These are phyloP conservation scores for Anisodus tanguticus DNA, from an alignment of 257 asterid genomes.

Conservation along the genomic window DNA sequence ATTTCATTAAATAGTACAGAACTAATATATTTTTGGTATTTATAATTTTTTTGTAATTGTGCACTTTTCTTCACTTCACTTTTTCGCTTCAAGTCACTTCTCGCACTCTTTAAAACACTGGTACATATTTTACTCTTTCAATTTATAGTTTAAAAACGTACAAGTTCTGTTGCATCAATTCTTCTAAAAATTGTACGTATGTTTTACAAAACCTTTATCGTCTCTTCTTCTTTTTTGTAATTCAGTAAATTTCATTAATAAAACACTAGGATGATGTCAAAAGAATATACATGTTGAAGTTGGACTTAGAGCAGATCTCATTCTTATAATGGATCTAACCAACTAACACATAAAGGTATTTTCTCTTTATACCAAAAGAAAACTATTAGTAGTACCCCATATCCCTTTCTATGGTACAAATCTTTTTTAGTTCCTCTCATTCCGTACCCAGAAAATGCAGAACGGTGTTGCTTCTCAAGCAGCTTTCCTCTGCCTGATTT, in stretches of 20 bases:
- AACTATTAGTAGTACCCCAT: background rate
- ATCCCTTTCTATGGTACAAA: background rate
- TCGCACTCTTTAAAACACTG: background rate
- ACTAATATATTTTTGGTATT: background rate
- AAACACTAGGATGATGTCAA: background rate
- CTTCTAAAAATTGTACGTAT: background rate
- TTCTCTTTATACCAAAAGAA: background rate
- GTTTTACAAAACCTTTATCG: background rate
- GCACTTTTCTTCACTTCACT: background rate
- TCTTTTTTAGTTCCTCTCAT: background rate
- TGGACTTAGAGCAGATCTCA: background rate
- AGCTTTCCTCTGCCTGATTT: background rate
- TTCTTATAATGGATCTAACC: background rate
- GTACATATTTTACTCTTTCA: background rate
- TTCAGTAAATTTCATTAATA: background rate
- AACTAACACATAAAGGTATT: background rate
- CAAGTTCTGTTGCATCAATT: background rate
- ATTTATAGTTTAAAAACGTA: background rate
- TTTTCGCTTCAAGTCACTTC: background rate
- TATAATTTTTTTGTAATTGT: background rate
- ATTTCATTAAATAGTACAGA: background rate
- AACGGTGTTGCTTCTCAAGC: background rate
- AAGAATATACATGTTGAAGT: background rate
- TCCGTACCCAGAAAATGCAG: constrained; percentile 1
- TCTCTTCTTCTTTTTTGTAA: background rate